Evolutionary conservation across 2,329 filamentous ascomycete genomes (phyloP).

Genomic region (Thielaviopsis euricoi): DNA sequence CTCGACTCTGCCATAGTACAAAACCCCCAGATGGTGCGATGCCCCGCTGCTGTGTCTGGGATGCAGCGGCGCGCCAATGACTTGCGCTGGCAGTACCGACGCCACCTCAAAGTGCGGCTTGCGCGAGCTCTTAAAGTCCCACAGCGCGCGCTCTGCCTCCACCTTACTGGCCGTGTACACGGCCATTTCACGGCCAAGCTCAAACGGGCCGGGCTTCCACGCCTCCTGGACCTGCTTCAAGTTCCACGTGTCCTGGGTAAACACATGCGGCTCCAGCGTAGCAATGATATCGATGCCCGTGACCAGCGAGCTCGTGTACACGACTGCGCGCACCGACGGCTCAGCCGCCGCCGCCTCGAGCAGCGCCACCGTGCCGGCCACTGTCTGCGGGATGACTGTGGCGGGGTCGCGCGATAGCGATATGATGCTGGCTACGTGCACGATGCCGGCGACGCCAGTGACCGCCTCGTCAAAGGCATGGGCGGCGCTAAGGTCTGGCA

Average conservation of each 20-base stretch:
- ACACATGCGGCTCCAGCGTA: constrained; percentile 13
- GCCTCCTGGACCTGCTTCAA: constrained; percentile 18
- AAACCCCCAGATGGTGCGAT: background rate
- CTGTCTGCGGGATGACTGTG: constrained; percentile 21
- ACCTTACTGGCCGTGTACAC: constrained; percentile 23
- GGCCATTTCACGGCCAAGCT: constrained; percentile 13
- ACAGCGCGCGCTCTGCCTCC: constrained; percentile 20
- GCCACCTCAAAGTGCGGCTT: constrained; percentile 16
- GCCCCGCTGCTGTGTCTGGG: background rate
- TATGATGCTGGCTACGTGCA: constrained; percentile 23
- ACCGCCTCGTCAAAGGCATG: constrained; percentile 15
- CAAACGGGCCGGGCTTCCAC: constrained; percentile 20
- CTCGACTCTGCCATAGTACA: background rate
- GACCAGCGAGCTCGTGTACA: constrained; percentile 23
- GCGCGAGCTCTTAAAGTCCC: constrained; percentile 21
- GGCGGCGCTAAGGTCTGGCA: constrained; percentile 18
- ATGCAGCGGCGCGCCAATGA: background rate
- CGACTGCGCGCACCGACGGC: constrained; percentile 23
- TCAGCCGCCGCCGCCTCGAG: constrained; percentile 21
- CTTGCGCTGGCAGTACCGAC: background rate
- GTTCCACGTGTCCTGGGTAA: constrained; percentile 20
- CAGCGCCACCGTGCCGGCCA: constrained; percentile 17
- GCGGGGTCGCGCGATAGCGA: constrained; percentile 22
- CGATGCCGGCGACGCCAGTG: constrained; percentile 18
- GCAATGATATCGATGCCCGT: constrained; percentile 8